Base-by-base conservation (phyloP, 805 yeast species). In the Cyberlindnera xylosilytica region DNA sequence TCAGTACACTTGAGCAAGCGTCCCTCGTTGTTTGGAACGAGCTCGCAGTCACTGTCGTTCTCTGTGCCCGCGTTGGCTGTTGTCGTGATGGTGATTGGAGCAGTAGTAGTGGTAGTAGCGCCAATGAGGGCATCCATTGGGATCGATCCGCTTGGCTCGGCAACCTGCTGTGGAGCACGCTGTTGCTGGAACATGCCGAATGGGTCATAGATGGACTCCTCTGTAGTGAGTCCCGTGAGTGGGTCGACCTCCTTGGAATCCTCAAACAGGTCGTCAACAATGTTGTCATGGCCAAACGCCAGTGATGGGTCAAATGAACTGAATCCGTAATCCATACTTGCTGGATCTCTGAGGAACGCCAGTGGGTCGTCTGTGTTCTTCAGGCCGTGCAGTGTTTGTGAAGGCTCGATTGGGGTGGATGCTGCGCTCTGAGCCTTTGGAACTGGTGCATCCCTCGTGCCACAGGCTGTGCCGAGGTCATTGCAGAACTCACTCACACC, bases 381-480 rank as follows among this genome's bases (percentile, higher is more conserved):
- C 22, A n/a, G 22, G n/a, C 19, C 10, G 13, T 44, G 37, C 36
- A 33, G 32, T 8, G 33, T 18, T 9, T 8, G 6, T 5, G 45
- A 3, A 15, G 34, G 20, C 4, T 16, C 38, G 4, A 28, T 5
- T 1, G 48, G 44, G 34, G 45, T 26, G 6, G 34, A 13, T 3
- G 44, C 37, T 15, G 47, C 34, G 17, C 56, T 32, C 44, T 43
- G 46, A 11, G 54, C 41, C 53, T 65, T 62, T 3, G 96, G 95
- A 4, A 81, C 60, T 4, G 93, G 96, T 49, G 76, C 65, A 13
- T 72, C 72, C 53, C 71, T 80, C 6, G 82, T 81, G 15, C 97
- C 97, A 64, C 97, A 90, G 1, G 89, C 97, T 60, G 79, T 74
- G 47, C 78, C 76, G 57, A 91, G 72, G 53, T 81, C 78, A 20